These are phyloP conservation scores for Balamuthia mandrillaris DNA, from an alignment of 208 protist genomes.

Conservation along the genomic window DNA sequence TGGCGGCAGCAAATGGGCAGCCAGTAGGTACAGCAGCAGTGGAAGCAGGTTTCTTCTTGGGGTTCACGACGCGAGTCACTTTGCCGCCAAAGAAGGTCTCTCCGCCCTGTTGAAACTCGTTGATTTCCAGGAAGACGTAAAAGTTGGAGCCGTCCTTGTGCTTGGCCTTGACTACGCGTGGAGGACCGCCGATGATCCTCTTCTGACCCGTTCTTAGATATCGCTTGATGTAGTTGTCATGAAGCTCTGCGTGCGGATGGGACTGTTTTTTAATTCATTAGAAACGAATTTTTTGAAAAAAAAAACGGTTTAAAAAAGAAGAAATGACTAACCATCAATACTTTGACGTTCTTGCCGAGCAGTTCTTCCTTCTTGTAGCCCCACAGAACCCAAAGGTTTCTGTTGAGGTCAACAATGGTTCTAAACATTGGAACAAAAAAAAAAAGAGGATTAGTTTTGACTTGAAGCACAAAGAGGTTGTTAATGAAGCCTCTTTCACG, in stretches of 20 bases:
- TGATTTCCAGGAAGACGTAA: slow-evolving; percentile 29
- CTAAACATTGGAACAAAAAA: neutral
- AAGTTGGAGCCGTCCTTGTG: slow-evolving; percentile 36
- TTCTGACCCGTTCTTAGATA: slow-evolving; percentile 24
- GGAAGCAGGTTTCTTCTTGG: no score
- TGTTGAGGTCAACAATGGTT: slow-evolving; percentile 28
- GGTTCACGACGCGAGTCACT: slow-evolving; percentile 12
- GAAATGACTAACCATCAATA: no score
- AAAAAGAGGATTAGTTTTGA: no score
- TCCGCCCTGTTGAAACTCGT: slow-evolving; percentile 19
- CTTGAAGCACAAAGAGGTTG: no score
- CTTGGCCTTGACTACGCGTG: slow-evolving; percentile 16
- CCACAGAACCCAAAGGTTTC: slow-evolving; percentile 28
- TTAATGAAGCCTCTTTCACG: no score
- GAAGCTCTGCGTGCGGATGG: slow-evolving; percentile 8
- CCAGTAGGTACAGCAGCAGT: no score
- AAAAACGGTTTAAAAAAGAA: no score
- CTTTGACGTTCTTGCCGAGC: slow-evolving; percentile 30
- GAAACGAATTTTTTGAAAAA: no score
- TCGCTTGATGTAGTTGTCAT: slow-evolving; percentile 31
- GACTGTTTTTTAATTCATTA: no score
- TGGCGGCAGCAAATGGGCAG: no score
- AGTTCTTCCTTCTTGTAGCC: slow-evolving; percentile 28
- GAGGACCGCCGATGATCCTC: slow-evolving; percentile 22
- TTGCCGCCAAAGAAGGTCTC: slow-evolving; percentile 37